phyloP scores from a whole-genome alignment of 148 eudicot species.

The Polygonum maritimum region DNA sequence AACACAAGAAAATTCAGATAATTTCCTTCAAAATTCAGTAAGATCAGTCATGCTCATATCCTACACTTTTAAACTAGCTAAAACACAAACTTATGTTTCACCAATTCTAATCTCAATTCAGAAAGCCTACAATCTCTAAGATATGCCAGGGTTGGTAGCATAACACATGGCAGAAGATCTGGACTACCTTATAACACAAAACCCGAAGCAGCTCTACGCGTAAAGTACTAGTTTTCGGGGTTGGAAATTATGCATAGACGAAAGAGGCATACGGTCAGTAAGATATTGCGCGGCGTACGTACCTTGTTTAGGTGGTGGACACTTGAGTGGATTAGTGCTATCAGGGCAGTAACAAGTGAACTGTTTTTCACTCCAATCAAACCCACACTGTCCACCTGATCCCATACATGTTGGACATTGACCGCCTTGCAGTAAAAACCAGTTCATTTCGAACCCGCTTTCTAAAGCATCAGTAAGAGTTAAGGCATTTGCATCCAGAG shows the following conservation, averaged over 20 bases:
- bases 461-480: neutral
- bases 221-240: neutral
- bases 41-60: neutral
- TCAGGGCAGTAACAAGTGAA: constrained; percentile 1
- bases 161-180: too few species aligned
- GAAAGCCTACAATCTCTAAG: neutral
- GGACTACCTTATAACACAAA: too few species aligned
- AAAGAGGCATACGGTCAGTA: neutral
- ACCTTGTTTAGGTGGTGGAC: neutral
- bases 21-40: neutral
- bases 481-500: neutral
- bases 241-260: neutral
- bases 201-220: neutral
- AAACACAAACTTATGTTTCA: neutral
- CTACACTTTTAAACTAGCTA: neutral
- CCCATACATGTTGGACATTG: neutral
- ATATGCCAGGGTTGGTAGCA: too few species aligned
- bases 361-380: neutral
- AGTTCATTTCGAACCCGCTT: neutral
- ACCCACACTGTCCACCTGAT: constrained; percentile 3
- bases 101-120: neutral
- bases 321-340: neutral
- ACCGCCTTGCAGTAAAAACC: neutral
- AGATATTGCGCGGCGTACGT: neutral
- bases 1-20: neutral